These are phyloP conservation scores for Fagopyrum esculentum DNA, from an alignment of 148 eudicot genomes.

Conservation along the genomic window DNA sequence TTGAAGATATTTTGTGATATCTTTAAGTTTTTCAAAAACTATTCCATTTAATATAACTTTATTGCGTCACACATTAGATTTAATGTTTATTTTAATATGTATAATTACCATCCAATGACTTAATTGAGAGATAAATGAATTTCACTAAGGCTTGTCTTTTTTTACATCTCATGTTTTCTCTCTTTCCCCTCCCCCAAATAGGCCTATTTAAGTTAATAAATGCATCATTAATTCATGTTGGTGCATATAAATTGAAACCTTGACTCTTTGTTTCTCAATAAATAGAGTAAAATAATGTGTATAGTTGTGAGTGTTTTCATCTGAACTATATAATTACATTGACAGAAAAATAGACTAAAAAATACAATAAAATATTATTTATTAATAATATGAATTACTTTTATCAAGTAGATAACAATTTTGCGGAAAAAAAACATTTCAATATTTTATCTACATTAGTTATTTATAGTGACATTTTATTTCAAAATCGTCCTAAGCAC, in stretches of 20 bases:
- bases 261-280: background rate
- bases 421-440: too few species aligned
- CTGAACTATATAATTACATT: too few species aligned
- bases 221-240: background rate
- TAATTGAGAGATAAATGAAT: background rate
- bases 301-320: background rate
- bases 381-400: too few species aligned
- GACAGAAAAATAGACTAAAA: too few species aligned
- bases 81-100: background rate
- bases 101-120: background rate
- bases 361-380: too few species aligned
- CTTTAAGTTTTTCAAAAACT: background rate
- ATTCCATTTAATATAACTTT: background rate
- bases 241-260: background rate
- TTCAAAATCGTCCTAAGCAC: too few species aligned
- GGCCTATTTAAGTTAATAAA: background rate
- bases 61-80: background rate
- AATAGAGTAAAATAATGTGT: background rate
- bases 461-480: too few species aligned
- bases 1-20: background rate
- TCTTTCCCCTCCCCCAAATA: background rate
- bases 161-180: background rate
- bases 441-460: too few species aligned
- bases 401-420: too few species aligned
- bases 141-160: background rate